phyloP scores from a whole-genome alignment of 2,329 filamentous ascomycete genomes.

The Exophiala calicioides region DNA sequence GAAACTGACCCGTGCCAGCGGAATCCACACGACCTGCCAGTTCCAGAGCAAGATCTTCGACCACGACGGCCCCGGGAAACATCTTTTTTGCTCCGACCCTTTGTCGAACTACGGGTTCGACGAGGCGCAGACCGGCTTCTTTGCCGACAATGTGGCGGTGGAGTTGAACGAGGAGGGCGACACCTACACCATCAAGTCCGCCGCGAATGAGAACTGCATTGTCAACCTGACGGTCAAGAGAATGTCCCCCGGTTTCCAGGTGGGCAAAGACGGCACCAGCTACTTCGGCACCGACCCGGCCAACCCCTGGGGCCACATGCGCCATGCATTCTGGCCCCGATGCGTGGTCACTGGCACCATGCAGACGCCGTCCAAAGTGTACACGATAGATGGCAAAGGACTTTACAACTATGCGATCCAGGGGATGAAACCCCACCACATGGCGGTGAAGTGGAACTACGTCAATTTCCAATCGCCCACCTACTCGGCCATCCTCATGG shows the following conservation, averaged over 20 bases:
- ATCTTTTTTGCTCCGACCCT: constrained; percentile 80
- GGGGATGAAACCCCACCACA: constrained; percentile 99
- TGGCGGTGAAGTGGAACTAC: constrained; percentile 91
- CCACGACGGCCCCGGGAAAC: constrained; percentile 68
- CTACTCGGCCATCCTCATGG: constrained; percentile 90
- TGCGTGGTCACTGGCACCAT: constrained; percentile 80
- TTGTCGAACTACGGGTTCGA: constrained; percentile 80
- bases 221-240: constrained; percentile 84
- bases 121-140: constrained; percentile 79
- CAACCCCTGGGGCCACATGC: constrained; percentile 89
- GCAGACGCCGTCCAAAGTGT: constrained; percentile 74
- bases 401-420: constrained; percentile 84
- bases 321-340: constrained; percentile 92
- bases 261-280: constrained; percentile 79
- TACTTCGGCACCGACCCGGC: constrained; percentile 81
- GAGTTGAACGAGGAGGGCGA: constrained; percentile 83
- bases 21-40: constrained; percentile 85
- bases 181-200: constrained; percentile 85
- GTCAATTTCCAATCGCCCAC: constrained; percentile 83
- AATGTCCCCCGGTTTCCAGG: constrained; percentile 76
- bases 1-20: constrained; percentile 56
- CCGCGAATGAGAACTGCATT: constrained; percentile 74
- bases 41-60: constrained; percentile 95
- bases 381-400: constrained; percentile 78
- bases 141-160: constrained; percentile 79